Percentiles rank a stretch among this genome's conserved stretches.
Evolutionary conservation across 192 early-diverging fungal species (phyloP).

Genomic region (Spinellus fusiger): DNA sequence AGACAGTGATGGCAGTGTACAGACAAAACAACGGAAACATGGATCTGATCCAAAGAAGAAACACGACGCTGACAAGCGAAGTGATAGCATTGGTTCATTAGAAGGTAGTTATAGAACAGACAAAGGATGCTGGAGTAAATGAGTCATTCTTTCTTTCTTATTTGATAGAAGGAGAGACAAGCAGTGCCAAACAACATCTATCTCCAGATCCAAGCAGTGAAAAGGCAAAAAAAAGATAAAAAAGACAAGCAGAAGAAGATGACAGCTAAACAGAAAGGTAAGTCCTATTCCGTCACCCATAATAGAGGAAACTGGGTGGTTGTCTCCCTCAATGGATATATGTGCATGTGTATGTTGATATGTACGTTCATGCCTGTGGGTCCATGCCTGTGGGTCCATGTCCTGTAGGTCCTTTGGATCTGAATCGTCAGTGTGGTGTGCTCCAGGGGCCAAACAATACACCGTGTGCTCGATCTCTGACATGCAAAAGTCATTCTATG

Average conservation of each 20-base stretch:
- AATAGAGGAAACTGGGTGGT: too few species aligned
- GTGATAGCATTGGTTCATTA: not conserved
- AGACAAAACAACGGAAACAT: not conserved
- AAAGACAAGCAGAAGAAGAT: slow-evolving; percentile 43
- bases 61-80: not conserved
- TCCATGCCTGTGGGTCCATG: slow-evolving; percentile 13
- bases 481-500: slow-evolving; percentile 94
- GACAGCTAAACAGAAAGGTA: slow-evolving; percentile 45
- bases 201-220: slow-evolving; percentile 26
- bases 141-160: too few species aligned
- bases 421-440: slow-evolving; percentile 92
- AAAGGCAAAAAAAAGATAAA: slow-evolving; percentile 50
- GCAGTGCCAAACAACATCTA: slow-evolving; percentile 29
- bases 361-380: not conserved
- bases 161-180: not conserved
- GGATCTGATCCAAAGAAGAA: not conserved
- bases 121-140: too few species aligned
- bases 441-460: slow-evolving; percentile 44
- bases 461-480: slow-evolving; percentile 82
- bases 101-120: not conserved
- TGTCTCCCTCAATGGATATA: not conserved
- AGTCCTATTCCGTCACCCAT: too few species aligned
- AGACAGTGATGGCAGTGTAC: not conserved
- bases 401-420: slow-evolving; percentile 65
- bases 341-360: slow-evolving; percentile 1